phyloP scores from a whole-genome alignment of 2,329 filamentous ascomycete genomes.

The Pyrenophora tritici-repentis region DNA sequence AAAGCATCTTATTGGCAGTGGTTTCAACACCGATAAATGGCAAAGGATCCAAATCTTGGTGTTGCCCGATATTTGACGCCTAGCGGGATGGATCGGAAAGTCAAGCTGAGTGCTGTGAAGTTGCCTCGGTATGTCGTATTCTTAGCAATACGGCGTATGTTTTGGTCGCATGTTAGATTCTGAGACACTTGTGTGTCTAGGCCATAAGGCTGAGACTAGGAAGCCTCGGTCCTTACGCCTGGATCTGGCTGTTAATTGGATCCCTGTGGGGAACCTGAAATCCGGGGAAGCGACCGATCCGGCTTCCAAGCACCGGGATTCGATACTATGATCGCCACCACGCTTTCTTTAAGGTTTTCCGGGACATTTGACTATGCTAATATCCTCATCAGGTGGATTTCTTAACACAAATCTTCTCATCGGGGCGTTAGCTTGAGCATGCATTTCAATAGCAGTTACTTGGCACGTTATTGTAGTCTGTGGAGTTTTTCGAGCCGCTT shows the following conservation, averaged over 20 bases:
- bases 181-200: background rate
- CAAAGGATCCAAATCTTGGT: background rate
- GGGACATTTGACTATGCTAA: background rate
- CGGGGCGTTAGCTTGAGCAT: no score
- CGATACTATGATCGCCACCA: slow-evolving; percentile 13
- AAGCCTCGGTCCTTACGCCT: slow-evolving; percentile 3
- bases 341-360: background rate
- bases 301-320: slow-evolving; percentile 19
- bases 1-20: slow-evolving; percentile 4
- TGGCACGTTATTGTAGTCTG: no score
- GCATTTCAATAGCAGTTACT: no score
- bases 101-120: background rate
- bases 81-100: background rate
- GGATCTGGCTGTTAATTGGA: slow-evolving; percentile 3
- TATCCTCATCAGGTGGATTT: no score
- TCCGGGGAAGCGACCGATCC: slow-evolving; percentile 2
- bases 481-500: no score
- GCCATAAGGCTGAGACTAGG: background rate
- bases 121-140: slow-evolving; percentile 3
- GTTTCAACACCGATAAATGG: background rate
- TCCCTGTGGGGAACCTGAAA: background rate
- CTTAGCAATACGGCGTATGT: background rate
- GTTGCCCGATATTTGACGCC: background rate
- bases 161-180: background rate
- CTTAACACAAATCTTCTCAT: no score